phyloP scores from a whole-genome alignment of 2,329 filamentous ascomycete species.

The Fusarium pseudocircinatum region DNA sequence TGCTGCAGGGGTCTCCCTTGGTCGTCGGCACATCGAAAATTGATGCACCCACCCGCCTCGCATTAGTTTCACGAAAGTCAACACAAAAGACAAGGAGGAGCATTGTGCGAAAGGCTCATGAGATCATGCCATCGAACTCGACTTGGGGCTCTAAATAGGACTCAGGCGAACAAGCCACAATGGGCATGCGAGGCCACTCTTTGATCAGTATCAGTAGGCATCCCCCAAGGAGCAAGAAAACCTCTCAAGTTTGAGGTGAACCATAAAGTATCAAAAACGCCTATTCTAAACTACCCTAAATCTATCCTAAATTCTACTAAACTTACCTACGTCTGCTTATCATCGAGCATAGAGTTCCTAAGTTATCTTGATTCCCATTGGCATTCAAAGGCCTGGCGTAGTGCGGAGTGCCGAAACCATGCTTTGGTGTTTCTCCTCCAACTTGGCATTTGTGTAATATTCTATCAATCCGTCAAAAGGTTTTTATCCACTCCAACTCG shows the following conservation, averaged over 20 bases:
- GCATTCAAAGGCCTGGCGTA: neutral
- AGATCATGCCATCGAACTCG: neutral
- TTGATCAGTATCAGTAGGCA: neutral
- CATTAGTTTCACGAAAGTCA: neutral
- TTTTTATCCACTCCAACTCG: rapidly evolving
- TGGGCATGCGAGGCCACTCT: neutral
- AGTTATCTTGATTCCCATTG: neutral
- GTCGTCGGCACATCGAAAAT: neutral
- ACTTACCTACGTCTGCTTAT: neutral
- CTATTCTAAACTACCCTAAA: too few species aligned
- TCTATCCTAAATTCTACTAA: neutral
- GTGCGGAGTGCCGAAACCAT: too few species aligned
- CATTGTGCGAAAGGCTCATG: neutral
- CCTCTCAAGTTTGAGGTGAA: rapidly evolving
- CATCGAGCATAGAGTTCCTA: neutral
- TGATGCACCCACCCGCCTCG: neutral
- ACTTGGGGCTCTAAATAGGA: rapidly evolving
- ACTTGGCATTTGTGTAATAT: neutral
- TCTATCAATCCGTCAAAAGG: neutral
- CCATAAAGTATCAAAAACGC: rapidly evolving
- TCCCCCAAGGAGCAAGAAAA: neutral
- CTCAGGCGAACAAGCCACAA: rapidly evolving
- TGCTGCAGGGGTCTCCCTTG: rapidly evolving
- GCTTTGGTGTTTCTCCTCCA: too few species aligned
- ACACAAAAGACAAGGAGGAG: rapidly evolving